Evolutionary conservation across 345 rosid genomes (phyloP).

Genomic region (Aquilaria sinensis): DNA sequence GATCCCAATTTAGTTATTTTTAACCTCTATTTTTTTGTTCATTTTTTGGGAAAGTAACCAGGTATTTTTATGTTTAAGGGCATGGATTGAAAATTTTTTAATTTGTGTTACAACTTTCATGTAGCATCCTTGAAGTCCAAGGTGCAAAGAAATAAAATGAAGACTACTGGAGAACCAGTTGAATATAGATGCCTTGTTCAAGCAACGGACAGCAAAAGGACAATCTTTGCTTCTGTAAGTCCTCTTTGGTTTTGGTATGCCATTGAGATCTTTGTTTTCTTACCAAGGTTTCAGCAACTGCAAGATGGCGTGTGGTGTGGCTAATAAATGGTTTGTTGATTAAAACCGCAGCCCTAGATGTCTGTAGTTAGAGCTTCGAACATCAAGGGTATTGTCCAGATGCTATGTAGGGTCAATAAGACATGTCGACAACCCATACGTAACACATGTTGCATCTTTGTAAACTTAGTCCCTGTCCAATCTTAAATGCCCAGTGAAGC

Average conservation of each 20-base stretch:
- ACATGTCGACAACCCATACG: too few species aligned
- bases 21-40: constrained; percentile 1
- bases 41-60: neutral
- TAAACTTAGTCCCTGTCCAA: too few species aligned
- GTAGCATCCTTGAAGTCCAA: constrained; percentile 81
- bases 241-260: neutral
- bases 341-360: too few species aligned
- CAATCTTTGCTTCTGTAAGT: constrained; percentile 73
- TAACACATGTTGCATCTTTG: too few species aligned
- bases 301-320: too few species aligned
- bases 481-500: too few species aligned
- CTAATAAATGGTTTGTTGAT: too few species aligned
- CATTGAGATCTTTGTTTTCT: too few species aligned
- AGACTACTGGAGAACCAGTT: constrained; percentile 40
- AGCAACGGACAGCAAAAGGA: constrained; percentile 79
- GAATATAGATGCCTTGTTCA: constrained; percentile 87
- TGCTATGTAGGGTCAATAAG: too few species aligned
- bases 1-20: neutral
- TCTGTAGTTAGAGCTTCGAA: too few species aligned
- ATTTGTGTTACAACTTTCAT: constrained; percentile 2
- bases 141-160: constrained; percentile 66
- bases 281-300: too few species aligned
- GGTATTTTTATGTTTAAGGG: neutral
- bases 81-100: neutral
- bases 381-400: too few species aligned